Evolutionary conservation across 345 rosid species (phyloP), one percentile per base, ranked within the genome.

Genomic region (Populus pruinosa): DNA sequence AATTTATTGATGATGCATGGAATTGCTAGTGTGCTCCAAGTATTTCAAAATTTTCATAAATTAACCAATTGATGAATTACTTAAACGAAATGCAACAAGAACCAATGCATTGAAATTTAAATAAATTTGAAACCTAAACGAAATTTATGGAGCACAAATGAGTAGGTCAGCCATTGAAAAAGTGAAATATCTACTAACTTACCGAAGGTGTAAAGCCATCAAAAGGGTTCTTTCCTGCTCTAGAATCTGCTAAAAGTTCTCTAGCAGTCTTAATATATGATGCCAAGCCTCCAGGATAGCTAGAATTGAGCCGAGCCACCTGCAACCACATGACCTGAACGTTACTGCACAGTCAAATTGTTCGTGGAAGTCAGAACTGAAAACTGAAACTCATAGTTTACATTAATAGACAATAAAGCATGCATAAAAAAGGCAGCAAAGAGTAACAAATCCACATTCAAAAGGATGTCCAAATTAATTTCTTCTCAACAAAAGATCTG

Each of bases 171-270:
- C 13, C 38, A 4, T 59, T 59, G 20, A 33, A 44, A 47, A 55
- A 44, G 11, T 39, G 21, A 44, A 65, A 20, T 12, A 3, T 29
- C 14, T 31, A 27, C 18, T 50, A 3, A 85, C 89, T 81, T 86
- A 96, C 99, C 27, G 98, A 93, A 69, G 99, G 99, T 70, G 89
- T 86, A 84, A 93, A 96, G 66, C 99, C 99, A 82, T 93, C 99
- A 83, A 87, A 96, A 53, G 99, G 99, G 67, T 92, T 96, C 83
- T 92, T 92, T 76, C 99, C 99, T 44, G 83, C 81, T 88, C 89
- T 93, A 0, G 98, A 96, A 77, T 93, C 97, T 0, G 93, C 97
- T 36, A 96, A 89, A 35, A 96, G 97, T 88, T 88, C 90, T 78
- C 90, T 86, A 0, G 97, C 99, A 11, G 87, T 89, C 72, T 87